A percentile compares a stretch with the other conserved stretches of the same genome.
Conservation (phyloP, 768 basidiomycete species). For the Heimioporus sp. region DNA sequence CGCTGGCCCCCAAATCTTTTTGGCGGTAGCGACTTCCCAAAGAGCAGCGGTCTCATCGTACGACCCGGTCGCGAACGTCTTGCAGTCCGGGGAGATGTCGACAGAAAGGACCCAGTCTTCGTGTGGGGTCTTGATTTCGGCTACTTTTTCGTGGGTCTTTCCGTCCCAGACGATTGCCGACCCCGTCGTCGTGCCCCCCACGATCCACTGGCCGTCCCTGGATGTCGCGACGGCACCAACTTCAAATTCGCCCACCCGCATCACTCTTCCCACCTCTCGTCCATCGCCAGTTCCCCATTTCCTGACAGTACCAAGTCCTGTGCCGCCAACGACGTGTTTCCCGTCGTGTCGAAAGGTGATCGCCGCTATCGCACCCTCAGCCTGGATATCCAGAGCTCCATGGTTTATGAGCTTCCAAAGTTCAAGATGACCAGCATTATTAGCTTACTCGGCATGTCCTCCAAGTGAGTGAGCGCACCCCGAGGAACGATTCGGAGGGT, state of each 20-base stretch:
- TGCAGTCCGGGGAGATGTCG: conserved; percentile 5
- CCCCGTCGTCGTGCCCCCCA: conserved; percentile 2
- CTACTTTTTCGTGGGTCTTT: not conserved
- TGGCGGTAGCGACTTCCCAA: conserved; percentile 1
- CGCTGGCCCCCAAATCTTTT: not conserved
- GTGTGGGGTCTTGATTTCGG: conserved; percentile 2
- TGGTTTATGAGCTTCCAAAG: not conserved
- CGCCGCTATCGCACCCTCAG: conserved; percentile 4
- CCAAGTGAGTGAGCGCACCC: not conserved
- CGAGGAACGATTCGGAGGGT: not conserved
- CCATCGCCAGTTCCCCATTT: conserved; percentile 2
- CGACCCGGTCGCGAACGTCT: conserved; percentile 6
- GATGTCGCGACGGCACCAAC: conserved; percentile 1
- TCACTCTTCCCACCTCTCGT: conserved; percentile 1
- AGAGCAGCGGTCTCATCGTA: conserved; percentile 2
- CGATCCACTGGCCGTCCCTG: conserved; percentile 5
- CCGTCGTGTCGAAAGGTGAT: conserved; percentile 2
- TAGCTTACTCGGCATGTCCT: conserved; percentile 2
- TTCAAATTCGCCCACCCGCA: not conserved
- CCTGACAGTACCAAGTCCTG: conserved; percentile 1
- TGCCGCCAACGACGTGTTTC: conserved; percentile 1
- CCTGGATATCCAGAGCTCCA: not conserved
- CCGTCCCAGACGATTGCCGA: conserved; percentile 3
- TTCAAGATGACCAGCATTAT: not conserved
- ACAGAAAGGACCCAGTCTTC: conserved; percentile 3